phyloP scores from a whole-genome alignment of 2,329 filamentous ascomycete genomes.

The Paracamarosporium sp. region DNA sequence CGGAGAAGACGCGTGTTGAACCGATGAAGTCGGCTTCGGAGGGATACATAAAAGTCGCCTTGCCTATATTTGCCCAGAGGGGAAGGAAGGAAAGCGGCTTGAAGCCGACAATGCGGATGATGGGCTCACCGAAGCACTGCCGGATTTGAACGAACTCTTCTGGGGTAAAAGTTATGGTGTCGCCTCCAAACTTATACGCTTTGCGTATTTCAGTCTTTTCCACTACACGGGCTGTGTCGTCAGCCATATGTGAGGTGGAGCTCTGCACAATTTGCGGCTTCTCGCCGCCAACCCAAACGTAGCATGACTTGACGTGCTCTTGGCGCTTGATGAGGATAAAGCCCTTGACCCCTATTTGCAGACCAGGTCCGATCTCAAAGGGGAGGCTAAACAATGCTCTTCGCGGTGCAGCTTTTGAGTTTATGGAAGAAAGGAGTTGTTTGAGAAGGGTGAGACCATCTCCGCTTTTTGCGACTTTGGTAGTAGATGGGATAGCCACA shows the following conservation, averaged over 20 bases:
- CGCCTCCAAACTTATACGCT: slow-evolving; percentile 94
- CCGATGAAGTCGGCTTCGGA: slow-evolving; percentile 89
- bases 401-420: slow-evolving; percentile 86
- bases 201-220: slow-evolving; percentile 85
- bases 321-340: slow-evolving; percentile 90
- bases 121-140: slow-evolving; percentile 76
- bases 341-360: slow-evolving; percentile 90
- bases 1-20: slow-evolving; percentile 90
- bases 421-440: slow-evolving; percentile 84
- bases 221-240: slow-evolving; percentile 77
- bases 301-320: slow-evolving; percentile 79
- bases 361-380: slow-evolving; percentile 82
- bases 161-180: slow-evolving; percentile 82
- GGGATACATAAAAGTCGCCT: slow-evolving; percentile 91
- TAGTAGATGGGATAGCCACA: slow-evolving; percentile 57
- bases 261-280: slow-evolving; percentile 79
- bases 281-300: slow-evolving; percentile 88
- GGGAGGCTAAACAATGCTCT: slow-evolving; percentile 86
- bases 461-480: slow-evolving; percentile 70
- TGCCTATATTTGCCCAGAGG: slow-evolving; percentile 83
- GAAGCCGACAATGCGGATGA: slow-evolving; percentile 92
- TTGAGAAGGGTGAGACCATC: slow-evolving; percentile 81
- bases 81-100: slow-evolving; percentile 79
- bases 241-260: slow-evolving; percentile 76
- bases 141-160: slow-evolving; percentile 82